Evolutionary conservation across 192 early-diverging fungal species (phyloP).

Genomic region (Gryganskiella cystojenkinii): DNA sequence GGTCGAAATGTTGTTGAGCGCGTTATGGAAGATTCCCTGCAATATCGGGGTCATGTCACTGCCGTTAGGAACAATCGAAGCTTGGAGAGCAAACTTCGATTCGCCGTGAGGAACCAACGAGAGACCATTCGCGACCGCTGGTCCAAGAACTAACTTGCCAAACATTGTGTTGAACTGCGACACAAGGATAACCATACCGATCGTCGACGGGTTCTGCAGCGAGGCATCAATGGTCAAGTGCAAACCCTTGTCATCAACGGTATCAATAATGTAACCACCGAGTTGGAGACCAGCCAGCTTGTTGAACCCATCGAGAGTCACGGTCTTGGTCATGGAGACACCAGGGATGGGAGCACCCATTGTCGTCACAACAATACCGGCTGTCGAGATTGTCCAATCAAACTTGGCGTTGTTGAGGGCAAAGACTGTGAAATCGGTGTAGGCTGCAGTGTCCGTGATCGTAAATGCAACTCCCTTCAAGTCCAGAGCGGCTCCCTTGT

Average conservation of each 20-base stretch:
- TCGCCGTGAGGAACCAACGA: slow-evolving; percentile 24
- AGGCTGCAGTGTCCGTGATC: slow-evolving; percentile 34
- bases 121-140: slow-evolving; percentile 14
- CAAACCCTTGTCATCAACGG: slow-evolving; percentile 23
- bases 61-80: slow-evolving; percentile 7
- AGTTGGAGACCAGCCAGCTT: slow-evolving; percentile 34
- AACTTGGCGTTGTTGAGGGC: slow-evolving; percentile 55
- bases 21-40: slow-evolving; percentile 21
- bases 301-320: slow-evolving; percentile 54
- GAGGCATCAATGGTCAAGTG: slow-evolving; percentile 31
- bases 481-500: slow-evolving; percentile 54
- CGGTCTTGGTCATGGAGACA: slow-evolving; percentile 54
- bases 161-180: slow-evolving; percentile 35
- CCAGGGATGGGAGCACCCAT: slow-evolving; percentile 54
- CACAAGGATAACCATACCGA: slow-evolving; percentile 40
- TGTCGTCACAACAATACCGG: slow-evolving; percentile 47
- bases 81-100: slow-evolving; percentile 22
- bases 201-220: slow-evolving; percentile 38
- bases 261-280: slow-evolving; percentile 19
- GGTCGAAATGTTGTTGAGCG: slow-evolving; percentile 4
- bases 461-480: slow-evolving; percentile 38
- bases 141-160: slow-evolving; percentile 18
- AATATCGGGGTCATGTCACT: slow-evolving; percentile 6
- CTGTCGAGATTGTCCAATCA: slow-evolving; percentile 54
- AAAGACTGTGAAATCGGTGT: slow-evolving; percentile 54